These are phyloP conservation scores for Stygiomarasmius scandens DNA, from an alignment of 1,284 basidiomycete species.

Conservation along the genomic window DNA sequence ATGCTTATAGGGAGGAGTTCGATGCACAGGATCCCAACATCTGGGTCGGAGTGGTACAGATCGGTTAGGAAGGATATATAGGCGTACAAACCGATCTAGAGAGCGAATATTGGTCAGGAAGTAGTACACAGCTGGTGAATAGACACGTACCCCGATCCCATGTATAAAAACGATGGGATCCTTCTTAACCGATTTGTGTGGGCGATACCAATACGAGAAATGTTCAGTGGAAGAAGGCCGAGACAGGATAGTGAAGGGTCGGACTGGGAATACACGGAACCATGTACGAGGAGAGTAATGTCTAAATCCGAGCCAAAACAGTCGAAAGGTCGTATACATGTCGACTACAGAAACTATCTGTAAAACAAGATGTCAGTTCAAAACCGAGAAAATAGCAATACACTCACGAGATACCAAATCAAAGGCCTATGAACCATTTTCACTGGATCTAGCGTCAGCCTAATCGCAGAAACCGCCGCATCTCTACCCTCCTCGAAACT, in stretches of 20 bases:
- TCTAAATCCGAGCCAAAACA: slow-evolving; percentile 50
- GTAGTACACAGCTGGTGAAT: background rate
- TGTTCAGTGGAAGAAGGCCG: slow-evolving; percentile 37
- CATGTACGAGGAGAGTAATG: slow-evolving; percentile 49
- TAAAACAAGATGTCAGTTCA: background rate
- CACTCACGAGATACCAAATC: slow-evolving; percentile 62
- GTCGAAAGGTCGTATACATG: slow-evolving; percentile 38
- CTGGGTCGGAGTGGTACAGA: slow-evolving; percentile 38
- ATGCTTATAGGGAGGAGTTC: slow-evolving; percentile 64
- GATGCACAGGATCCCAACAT: slow-evolving; percentile 59
- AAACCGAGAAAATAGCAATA: background rate
- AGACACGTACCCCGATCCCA: slow-evolving; percentile 64
- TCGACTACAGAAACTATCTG: slow-evolving; percentile 61
- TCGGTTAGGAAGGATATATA: slow-evolving; percentile 54
- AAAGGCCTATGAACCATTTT: slow-evolving; percentile 56
- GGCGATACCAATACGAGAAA: slow-evolving; percentile 66
- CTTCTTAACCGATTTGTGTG: slow-evolving; percentile 49
- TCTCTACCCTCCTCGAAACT: slow-evolving; percentile 42
- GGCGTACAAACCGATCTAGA: slow-evolving; percentile 61
- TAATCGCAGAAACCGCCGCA: slow-evolving; percentile 45
- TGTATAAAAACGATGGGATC: slow-evolving; percentile 64
- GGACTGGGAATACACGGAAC: slow-evolving; percentile 53
- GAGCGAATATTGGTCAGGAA: background rate
- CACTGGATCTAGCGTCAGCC: slow-evolving; percentile 59
- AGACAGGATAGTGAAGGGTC: slow-evolving; percentile 50